These are phyloP conservation scores for Polymyxa betae DNA, from an alignment of 208 protist species.

Conservation along the genomic window DNA sequence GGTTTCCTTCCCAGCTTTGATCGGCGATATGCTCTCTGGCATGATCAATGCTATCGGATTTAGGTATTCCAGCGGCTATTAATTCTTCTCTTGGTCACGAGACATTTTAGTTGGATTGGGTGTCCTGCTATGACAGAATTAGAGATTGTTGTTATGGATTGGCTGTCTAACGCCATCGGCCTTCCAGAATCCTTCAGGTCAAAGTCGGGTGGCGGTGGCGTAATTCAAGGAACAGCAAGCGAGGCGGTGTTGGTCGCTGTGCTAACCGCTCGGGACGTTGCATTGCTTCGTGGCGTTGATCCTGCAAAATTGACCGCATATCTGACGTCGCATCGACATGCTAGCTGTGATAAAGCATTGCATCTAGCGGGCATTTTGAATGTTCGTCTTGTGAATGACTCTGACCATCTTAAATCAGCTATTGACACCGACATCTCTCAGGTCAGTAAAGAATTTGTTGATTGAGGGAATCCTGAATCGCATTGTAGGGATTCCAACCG, in stretches of 20 bases:
- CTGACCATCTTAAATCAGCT: not conserved
- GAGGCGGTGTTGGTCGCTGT: not conserved
- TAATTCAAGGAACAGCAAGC: not conserved
- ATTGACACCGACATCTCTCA: not conserved
- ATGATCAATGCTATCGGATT: not conserved
- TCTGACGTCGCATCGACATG: not conserved
- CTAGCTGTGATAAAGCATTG: not conserved
- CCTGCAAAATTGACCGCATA: not conserved
- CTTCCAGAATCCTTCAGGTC: not conserved
- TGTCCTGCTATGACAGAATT: not conserved
- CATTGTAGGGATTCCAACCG: not conserved
- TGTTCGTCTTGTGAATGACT: not conserved
- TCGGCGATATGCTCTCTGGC: not conserved
- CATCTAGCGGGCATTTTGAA: not conserved
- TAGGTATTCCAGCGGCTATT: not conserved
- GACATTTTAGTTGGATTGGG: not conserved
- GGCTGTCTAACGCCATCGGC: not conserved
- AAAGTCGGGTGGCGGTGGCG: not conserved
- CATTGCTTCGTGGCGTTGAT: not conserved
- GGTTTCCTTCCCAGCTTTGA: not conserved
- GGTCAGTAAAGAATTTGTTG: too few species aligned
- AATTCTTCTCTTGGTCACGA: not conserved
- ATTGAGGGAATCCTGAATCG: too few species aligned
- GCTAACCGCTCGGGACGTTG: not conserved
- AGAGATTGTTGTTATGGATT: not conserved